phyloP scores from a whole-genome alignment of 345 rosid genomes.

The Psidium friedrichsthalianum region DNA sequence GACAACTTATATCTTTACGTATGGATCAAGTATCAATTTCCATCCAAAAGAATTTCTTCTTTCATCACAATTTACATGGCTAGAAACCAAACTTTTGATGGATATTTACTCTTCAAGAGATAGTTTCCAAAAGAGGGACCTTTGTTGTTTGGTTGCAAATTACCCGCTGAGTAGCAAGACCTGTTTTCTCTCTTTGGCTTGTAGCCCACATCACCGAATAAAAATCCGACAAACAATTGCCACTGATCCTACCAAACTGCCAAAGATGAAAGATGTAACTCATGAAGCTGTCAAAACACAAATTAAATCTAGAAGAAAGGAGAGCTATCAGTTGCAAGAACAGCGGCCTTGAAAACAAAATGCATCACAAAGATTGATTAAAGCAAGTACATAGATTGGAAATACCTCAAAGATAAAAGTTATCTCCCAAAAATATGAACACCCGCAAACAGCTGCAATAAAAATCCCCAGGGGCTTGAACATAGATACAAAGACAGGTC shows the following conservation, averaged over 20 bases:
- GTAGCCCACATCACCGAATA: slow-evolving; percentile 54
- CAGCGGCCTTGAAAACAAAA: not conserved
- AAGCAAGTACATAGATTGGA: not conserved
- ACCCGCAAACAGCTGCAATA: slow-evolving; percentile 35
- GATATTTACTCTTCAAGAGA: slow-evolving; percentile 15
- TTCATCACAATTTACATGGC: not conserved
- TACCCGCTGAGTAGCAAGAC: not conserved
- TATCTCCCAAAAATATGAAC: slow-evolving; percentile 34
- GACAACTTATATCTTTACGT: not conserved
- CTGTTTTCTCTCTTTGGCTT: slow-evolving; percentile 23
- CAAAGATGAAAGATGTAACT: not conserved
- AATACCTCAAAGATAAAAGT: slow-evolving; percentile 50
- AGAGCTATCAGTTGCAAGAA: not conserved
- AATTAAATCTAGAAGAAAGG: not conserved
- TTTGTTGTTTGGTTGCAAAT: slow-evolving; percentile 12
- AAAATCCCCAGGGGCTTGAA: slow-evolving; percentile 58
- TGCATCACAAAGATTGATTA: not conserved
- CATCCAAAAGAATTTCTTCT: not conserved
- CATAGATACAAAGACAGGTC: slow-evolving; percentile 60
- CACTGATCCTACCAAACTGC: slow-evolving; percentile 41
- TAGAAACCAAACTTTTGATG: not conserved
- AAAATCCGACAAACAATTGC: slow-evolving; percentile 35
- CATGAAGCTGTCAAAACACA: not conserved
- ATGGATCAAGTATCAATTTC: not conserved
- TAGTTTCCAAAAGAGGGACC: slow-evolving; percentile 24